Conservation (phyloP, 176 grass and related monocot genomes). For the Eleusine coracana region DNA sequence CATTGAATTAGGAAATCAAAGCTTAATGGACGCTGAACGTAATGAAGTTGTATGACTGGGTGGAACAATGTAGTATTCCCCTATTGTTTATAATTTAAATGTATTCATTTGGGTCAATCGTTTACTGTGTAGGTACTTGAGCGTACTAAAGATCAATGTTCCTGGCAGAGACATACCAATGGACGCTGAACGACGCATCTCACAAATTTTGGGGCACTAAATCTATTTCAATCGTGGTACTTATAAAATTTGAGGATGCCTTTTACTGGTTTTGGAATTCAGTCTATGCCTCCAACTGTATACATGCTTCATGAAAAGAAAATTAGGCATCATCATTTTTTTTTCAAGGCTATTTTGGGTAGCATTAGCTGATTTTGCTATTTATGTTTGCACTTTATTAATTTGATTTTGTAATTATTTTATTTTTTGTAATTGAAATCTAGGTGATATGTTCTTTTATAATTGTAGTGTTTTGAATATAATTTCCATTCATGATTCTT, state of each 20-base stretch:
- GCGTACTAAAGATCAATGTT: slow-evolving; percentile 73
- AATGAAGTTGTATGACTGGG: neutral
- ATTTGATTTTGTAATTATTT: neutral
- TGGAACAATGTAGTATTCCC: neutral
- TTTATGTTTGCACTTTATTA: neutral
- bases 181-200: slow-evolving; percentile 81
- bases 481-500: neutral
- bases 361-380: slow-evolving; percentile 20
- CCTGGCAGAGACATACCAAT: slow-evolving; percentile 88
- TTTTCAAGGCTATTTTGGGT: slow-evolving; percentile 18
- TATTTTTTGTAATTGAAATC: neutral
- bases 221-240: slow-evolving; percentile 10
- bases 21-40: neutral
- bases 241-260: neutral
- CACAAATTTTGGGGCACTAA: slow-evolving; percentile 62
- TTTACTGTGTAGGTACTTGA: slow-evolving; percentile 62
- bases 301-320: neutral
- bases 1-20: neutral
- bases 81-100: neutral
- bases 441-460: slow-evolving; percentile 13
- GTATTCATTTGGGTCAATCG: slow-evolving; percentile 4
- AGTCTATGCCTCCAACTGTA: neutral
- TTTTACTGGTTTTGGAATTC: neutral
- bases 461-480: slow-evolving; percentile 13
- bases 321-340: neutral